A percentile compares a stretch with the other conserved stretches of the same genome.
These are phyloP conservation scores for Guillardia theta DNA, from an alignment of 78 protist species.

Conservation along the genomic window DNA sequence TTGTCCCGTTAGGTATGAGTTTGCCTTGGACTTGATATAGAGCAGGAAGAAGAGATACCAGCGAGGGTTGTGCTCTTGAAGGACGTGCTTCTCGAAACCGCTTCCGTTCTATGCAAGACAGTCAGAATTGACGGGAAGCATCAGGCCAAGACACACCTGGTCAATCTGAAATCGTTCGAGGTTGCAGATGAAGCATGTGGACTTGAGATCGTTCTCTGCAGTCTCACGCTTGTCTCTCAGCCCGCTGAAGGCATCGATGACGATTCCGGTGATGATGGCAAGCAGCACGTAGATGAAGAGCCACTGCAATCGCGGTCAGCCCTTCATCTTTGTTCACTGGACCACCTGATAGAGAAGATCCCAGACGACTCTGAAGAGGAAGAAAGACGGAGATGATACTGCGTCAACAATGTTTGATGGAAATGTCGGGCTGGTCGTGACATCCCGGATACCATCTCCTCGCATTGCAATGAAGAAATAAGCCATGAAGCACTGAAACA, in stretches of 20 bases:
- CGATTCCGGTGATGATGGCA: constrained; percentile 4
- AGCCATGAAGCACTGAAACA: background rate
- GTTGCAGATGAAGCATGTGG: background rate
- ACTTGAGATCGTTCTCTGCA: background rate
- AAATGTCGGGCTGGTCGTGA: background rate
- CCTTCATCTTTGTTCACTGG: background rate
- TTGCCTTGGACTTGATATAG: background rate
- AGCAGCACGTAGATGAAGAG: background rate
- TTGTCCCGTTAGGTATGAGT: background rate
- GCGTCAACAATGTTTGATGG: background rate
- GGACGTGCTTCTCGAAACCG: background rate
- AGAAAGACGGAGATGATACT: background rate
- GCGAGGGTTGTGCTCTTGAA: background rate
- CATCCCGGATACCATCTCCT: background rate
- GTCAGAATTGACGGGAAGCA: background rate
- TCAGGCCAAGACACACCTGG: background rate
- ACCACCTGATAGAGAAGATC: background rate
- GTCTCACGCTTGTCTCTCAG: background rate
- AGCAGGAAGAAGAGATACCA: constrained; percentile 25
- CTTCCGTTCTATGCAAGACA: background rate
- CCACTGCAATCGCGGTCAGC: background rate
- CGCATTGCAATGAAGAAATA: background rate
- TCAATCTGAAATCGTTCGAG: background rate
- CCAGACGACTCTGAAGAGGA: background rate
- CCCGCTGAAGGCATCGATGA: constrained; percentile 7